Evolutionary conservation across 495 filamentous ascomycete species (phyloP), one percentile per base, ranked within the genome.

Genomic region (Hyaloscypha bicolor): DNA sequence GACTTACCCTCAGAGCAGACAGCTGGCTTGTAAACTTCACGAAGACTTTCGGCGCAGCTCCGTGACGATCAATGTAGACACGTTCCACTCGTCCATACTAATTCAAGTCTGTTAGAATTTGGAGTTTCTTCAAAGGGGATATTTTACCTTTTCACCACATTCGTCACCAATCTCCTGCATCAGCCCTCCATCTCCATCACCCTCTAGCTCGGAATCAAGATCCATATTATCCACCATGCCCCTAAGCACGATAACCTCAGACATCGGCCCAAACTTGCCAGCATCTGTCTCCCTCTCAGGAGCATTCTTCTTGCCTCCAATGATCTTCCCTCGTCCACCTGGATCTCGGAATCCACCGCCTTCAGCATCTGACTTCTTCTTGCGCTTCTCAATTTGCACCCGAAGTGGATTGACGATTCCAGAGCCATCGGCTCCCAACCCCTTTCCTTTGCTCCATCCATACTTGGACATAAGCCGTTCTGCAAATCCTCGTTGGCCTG

Each of bases 141-240:
- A 56, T 70, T 79, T 60, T 70, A 88, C 85, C 85, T 93, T 91
- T 57, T 91, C 85, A 51, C 86, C 86, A 77, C 94, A 97, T 76
- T 95, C 92, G 65, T 96, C 92, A 22, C 95, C 95, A 75, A 99
- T 96, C 78, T 97, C 93, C 78, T 97, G 93, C 71, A 92, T 86
- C 69, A 99, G 75, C 0, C 90, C 91, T 14, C 90, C 89, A 63
- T 74, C 72, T 65, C 87, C 85, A 33, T 83, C 78, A 6, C 75
- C 74, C 35, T 79, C 78, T 69, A 90, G 75, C 78, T 97, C 96
- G 1, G 78, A 79, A 37, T 94, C 79, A 1, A 86, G 69, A 60
- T 88, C 80, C 82, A 97, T 88, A 4, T 89, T 91, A 65, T 94
- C 88, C 3, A 97, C 79, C 92, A 97, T 97, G 8, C 89, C 87